Percentiles rank a stretch among this genome's conserved stretches.
Evolutionary conservation across 805 yeast species (phyloP).

Genomic region (Phaffomyces opuntiae): DNA sequence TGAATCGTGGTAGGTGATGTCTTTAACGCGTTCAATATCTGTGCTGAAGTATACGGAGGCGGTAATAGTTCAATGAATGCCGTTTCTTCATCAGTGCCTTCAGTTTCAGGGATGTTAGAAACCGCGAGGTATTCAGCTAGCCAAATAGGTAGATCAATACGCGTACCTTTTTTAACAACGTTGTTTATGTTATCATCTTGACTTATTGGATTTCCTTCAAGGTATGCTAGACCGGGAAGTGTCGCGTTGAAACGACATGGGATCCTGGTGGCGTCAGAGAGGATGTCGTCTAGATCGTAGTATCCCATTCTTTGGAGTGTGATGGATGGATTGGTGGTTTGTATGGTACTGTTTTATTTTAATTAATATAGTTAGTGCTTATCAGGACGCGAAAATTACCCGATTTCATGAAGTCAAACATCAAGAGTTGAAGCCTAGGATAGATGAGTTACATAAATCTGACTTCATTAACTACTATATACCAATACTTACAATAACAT

Average conservation of each 20-base stretch:
- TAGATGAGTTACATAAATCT: no score
- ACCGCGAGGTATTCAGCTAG: slow-evolving; percentile 72
- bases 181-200: neutral
- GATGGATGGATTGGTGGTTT: no score
- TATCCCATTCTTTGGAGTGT: slow-evolving; percentile 31
- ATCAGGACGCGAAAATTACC: no score
- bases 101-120: slow-evolving; percentile 23
- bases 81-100: neutral
- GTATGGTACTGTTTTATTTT: no score
- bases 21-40: slow-evolving; percentile 76
- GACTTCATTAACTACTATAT: no score
- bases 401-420: no score
- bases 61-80: slow-evolving; percentile 61
- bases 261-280: slow-evolving; percentile 58
- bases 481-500: no score
- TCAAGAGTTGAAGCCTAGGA: no score
- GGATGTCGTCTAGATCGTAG: slow-evolving; percentile 71
- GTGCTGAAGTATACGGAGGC: slow-evolving; percentile 61
- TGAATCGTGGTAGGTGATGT: slow-evolving; percentile 64
- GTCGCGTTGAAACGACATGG: slow-evolving; percentile 75
- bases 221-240: slow-evolving; percentile 82
- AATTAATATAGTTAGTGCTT: no score
- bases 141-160: slow-evolving; percentile 80
- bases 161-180: slow-evolving; percentile 3
- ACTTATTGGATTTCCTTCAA: slow-evolving; percentile 63